Evolutionary conservation across 1,284 basidiomycete genomes (phyloP), one percentile per base, ranked within the genome.

Genomic region (Apiotrichum porosum): DNA sequence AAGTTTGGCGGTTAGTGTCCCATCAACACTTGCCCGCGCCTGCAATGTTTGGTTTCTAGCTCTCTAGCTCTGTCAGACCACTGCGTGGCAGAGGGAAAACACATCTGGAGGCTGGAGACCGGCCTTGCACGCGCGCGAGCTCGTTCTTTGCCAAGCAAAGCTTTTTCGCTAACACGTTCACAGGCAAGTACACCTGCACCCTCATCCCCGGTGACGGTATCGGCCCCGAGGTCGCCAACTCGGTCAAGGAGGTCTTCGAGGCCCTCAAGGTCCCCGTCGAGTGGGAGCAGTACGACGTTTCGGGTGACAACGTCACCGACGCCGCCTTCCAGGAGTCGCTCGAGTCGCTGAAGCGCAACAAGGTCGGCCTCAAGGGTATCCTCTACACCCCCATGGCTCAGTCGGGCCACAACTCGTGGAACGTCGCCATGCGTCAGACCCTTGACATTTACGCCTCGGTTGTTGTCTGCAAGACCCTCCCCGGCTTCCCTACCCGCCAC

Each of bases 391-490:
- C 94, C 61, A 92, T 95, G 68, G 95, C 93, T 49, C 87, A 90
- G 71, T 84, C 84, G 31, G 93, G 92, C 22, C 95, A 98, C 78
- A 93, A 95, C 66, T 97, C 93, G 55, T 98, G 95, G 95, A 99
- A 99, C 75, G 94, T 99, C 52, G 95, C 95, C 58, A 97, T 99
- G 90, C 88, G 95, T 65, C 94, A 97, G 75, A 88, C 94, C 71
- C 86, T 98, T 64, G 94, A 98, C 76, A 98, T 99, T 63, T 99
- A 97, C 76, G 94, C 95, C 35, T 97, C 93, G 21, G 88, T 98
- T 63, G 91, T 95, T 49, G 82, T 97, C 50, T 98, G 95, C 85
- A 97, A 97, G 77, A 91, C 93, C 44, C 83, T 98, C 47, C 88
- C 91, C n/a, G 95, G 95, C 44, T 84, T 93, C 78, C 87, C 92